Base-by-base conservation (phyloP, 2,329 filamentous ascomycete species). In the Fusarium sp. region DNA sequence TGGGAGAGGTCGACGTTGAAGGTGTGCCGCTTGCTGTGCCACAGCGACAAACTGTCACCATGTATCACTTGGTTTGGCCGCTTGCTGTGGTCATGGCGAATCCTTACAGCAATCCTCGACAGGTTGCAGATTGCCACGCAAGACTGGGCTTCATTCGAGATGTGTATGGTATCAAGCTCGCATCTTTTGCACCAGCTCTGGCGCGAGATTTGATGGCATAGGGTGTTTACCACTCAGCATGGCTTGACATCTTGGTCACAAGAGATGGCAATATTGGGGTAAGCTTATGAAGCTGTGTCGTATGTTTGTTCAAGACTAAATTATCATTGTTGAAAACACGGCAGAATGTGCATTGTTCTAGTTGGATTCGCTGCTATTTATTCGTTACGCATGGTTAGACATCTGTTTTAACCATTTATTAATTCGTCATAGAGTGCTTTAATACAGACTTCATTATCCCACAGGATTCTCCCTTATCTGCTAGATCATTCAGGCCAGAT, bases 21-120 rank as follows among this genome's bases (percentile, higher is more conserved):
- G 60, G 60, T 14, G 13, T 43, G 13, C 53, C 59, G 11, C 29
- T 63, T 14, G 13, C 49, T 9, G 49, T 47, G 9, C 59, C 60
- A 8, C 48, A 63, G 17, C 44, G 42, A 5, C 59, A 55, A 17
- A 43, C 31, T 9, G 60, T 51, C 6, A 25, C 59, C 25, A 63
- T 63, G 60, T 63, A 63, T 42, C 53, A 59, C 29, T 33, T 63
- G 3, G 23, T 63, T 17, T 63, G 60, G 60, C 60, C 60, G 3
- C 59, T 63, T 4, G 29, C 58, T 17, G 25, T 59, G 9, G 33
- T 57, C 6, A 49, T 55, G 4, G 38, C 23, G 17, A 63, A 47
- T 7, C 46, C 33, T 3, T 37, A 55, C 2, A 63, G 53, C 7
- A 63, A 5, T 25, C 36, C 42, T 5, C 33, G 53, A 4, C 60